phyloP scores from a whole-genome alignment of 2,329 filamentous ascomycete genomes.

The Alternaria dauci region DNA sequence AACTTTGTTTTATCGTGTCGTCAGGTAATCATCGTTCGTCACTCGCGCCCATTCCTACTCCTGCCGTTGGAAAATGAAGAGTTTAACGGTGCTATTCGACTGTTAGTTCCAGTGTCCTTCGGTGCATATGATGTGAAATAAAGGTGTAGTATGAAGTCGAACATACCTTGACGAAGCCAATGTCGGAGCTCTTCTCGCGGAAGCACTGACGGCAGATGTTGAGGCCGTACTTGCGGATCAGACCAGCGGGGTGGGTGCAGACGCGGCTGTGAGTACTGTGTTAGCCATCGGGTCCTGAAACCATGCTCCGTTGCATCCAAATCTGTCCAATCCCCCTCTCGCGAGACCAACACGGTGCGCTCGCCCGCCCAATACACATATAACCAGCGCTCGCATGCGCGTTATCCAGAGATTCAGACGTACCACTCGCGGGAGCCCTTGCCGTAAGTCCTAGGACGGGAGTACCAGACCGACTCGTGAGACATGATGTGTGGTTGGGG shows the following conservation, averaged over 20 bases:
- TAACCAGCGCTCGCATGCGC: background rate
- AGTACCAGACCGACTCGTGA: conserved; percentile 99
- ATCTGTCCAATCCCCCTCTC: conserved; percentile 6
- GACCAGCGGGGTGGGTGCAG: conserved; percentile 96
- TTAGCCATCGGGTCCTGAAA: conserved; percentile 34
- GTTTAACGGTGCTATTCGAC: conserved; percentile 47
- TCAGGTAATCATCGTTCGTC: conserved; percentile 42
- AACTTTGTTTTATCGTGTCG: conserved; percentile 27
- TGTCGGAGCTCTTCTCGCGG: conserved; percentile 72
- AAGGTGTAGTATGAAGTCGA: background rate
- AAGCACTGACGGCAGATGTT: conserved; percentile 80
- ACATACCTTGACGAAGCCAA: conserved; percentile 72
- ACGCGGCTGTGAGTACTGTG: conserved; percentile 67
- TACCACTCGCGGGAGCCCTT: conserved; percentile 96
- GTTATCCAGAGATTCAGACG: conserved; percentile 50
- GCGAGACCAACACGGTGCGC: conserved; percentile 33
- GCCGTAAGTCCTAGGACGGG: conserved; percentile 94
- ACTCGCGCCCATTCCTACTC: conserved; percentile 41
- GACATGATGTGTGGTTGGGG: conserved; percentile 69
- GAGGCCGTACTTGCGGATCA: conserved; percentile 99
- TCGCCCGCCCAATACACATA: background rate
- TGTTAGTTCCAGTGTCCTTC: conserved; percentile 19
- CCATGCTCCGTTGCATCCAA: conserved; percentile 2
- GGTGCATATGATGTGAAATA: background rate
- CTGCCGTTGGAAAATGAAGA: conserved; percentile 30